A percentile compares a stretch with the other conserved stretches of the same genome.
phyloP scores from a whole-genome alignment of 2,329 filamentous ascomycete species.

The Talaromyces sp. region DNA sequence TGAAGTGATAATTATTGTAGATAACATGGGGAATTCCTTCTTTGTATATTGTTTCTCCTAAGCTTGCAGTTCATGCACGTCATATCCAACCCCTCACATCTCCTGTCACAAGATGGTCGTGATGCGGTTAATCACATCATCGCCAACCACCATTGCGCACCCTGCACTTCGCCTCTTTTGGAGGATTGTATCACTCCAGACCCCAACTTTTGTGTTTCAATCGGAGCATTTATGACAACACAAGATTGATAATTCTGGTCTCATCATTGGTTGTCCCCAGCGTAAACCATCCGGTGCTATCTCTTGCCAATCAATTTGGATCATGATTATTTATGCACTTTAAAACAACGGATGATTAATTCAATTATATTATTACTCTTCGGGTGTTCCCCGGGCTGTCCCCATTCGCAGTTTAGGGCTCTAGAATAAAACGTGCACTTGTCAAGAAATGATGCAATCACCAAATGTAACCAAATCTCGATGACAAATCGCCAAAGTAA shows the following conservation, averaged over 20 bases:
- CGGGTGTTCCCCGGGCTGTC: no score
- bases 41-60: neutral
- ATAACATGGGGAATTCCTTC: neutral
- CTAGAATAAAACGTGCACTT: neutral
- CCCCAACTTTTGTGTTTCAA: neutral
- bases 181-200: neutral
- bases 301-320: neutral
- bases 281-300: neutral
- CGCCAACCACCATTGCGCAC: constrained; percentile 21
- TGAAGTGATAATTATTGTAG: neutral
- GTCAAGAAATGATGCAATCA: neutral
- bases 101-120: neutral
- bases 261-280: neutral
- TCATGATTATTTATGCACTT: neutral
- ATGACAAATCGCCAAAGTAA: neutral
- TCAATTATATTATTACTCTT: no score
- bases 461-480: neutral
- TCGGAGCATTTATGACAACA: neutral
- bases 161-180: neutral
- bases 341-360: neutral
- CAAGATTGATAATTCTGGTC: neutral
- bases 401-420: neutral
- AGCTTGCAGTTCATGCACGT: neutral
- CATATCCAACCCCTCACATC: neutral
- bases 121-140: constrained; percentile 28